phyloP scores from a whole-genome alignment of 73 alveolate genomes.

The Paramecium bursaria region DNA sequence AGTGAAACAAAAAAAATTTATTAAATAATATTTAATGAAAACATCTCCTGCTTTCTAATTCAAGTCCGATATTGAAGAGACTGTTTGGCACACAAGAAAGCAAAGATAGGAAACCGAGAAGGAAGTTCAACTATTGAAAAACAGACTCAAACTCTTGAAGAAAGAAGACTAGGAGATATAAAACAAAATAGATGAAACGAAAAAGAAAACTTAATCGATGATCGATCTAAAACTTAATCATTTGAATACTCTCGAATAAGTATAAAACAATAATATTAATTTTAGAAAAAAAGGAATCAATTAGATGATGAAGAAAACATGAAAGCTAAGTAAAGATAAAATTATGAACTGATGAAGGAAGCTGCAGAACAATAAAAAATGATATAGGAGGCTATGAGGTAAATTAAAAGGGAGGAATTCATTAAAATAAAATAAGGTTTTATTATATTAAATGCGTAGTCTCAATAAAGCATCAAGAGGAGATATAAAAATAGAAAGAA shows the following conservation, averaged over 20 bases:
- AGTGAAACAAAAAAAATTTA: no score
- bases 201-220: constrained; percentile 58
- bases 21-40: no score
- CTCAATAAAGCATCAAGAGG: constrained; percentile 12
- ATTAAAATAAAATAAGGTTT: constrained; percentile 4
- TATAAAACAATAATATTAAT: not conserved
- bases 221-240: constrained; percentile 45
- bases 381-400: constrained; percentile 36
- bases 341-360: constrained; percentile 7
- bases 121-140: constrained; percentile 31
- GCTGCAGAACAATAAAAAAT: not conserved
- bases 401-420: constrained; percentile 39
- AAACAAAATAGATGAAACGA: constrained; percentile 53
- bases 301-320: constrained; percentile 27
- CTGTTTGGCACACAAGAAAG: constrained; percentile 54
- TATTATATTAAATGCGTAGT: not conserved
- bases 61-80: constrained; percentile 23
- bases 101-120: constrained; percentile 22
- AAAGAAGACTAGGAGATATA: constrained; percentile 18
- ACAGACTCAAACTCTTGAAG: constrained; percentile 37
- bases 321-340: constrained; percentile 2
- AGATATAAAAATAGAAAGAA: constrained; percentile 29
- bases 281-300: constrained; percentile 28
- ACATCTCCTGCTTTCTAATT: constrained; percentile 25
- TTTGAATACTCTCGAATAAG: constrained; percentile 38